These are phyloP conservation scores for Penicillium fimorum DNA, from an alignment of 495 filamentous ascomycete genomes.

Conservation along the genomic window DNA sequence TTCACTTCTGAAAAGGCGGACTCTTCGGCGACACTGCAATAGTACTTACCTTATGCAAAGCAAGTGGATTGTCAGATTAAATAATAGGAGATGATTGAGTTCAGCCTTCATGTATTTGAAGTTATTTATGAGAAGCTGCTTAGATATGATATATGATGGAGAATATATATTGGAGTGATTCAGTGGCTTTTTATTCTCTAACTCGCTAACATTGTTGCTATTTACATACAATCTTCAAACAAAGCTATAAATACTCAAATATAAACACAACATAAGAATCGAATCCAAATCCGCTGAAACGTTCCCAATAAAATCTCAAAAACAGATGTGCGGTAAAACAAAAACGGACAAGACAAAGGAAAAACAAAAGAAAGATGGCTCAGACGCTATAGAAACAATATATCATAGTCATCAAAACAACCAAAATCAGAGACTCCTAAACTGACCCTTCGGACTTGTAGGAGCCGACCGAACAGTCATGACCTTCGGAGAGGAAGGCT, in stretches of 20 bases:
- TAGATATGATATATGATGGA: not conserved
- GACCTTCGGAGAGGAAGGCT: constrained; percentile 1
- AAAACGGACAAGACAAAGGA: not conserved
- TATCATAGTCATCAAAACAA: not conserved
- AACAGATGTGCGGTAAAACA: not conserved
- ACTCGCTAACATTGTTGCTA: not conserved
- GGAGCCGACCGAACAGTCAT: constrained; percentile 24
- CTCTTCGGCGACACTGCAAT: no score
- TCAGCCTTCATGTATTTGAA: not conserved
- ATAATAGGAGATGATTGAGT: no score
- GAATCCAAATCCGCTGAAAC: constrained; percentile 4
- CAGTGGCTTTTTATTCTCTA: not conserved
- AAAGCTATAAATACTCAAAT: constrained; percentile 1
- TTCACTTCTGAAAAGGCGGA: no score
- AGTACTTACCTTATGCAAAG: no score
- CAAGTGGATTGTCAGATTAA: no score
- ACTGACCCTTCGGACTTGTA: constrained; percentile 22
- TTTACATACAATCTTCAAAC: constrained; percentile 7
- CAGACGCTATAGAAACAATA: constrained; percentile 5
- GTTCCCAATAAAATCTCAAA: not conserved
- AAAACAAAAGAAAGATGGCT: constrained; percentile 1
- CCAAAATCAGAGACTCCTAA: constrained; percentile 5
- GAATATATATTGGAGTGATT: not conserved
- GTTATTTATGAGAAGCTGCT: not conserved
- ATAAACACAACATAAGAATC: not conserved